phyloP scores from a whole-genome alignment of 306 rosid species.

The Heteromeles arbutifolia region DNA sequence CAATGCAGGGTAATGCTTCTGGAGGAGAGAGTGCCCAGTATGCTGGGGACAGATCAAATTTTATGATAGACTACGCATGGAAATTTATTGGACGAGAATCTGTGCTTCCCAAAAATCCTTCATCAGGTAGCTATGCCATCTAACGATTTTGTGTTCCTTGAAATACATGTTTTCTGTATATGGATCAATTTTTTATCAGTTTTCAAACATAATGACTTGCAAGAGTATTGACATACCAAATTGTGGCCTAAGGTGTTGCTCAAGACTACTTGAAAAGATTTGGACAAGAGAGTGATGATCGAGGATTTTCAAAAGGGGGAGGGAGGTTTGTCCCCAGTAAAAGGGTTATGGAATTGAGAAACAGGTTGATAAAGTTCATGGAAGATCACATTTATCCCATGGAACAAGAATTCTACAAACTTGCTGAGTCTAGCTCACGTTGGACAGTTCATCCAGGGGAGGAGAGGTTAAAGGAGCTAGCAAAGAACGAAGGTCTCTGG shows the following conservation, averaged over 20 bases:
- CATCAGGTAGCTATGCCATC: constrained; percentile 50
- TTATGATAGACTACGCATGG: constrained; percentile 64
- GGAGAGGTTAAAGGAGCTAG: constrained; percentile 81
- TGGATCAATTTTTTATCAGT: not conserved
- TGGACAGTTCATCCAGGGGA: constrained; percentile 93
- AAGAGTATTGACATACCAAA: constrained; percentile 11
- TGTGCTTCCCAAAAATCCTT: constrained; percentile 81
- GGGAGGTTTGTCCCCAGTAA: constrained; percentile 67
- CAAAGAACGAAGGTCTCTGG: constrained; percentile 95
- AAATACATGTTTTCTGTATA: constrained; percentile 13
- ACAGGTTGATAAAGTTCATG: constrained; percentile 69
- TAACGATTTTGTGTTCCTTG: constrained; percentile 13
- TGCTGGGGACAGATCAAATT: constrained; percentile 51
- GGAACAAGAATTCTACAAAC: constrained; percentile 78
- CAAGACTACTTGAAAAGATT: constrained; percentile 25
- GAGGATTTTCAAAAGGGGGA: constrained; percentile 31
- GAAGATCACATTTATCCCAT: constrained; percentile 80
- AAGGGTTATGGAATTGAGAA: constrained; percentile 49
- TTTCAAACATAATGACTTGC: constrained; percentile 15
- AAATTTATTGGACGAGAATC: constrained; percentile 41
- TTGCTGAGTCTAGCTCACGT: constrained; percentile 66
- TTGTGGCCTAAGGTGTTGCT: constrained; percentile 21
- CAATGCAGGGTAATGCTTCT: constrained; percentile 87
- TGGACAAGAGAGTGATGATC: constrained; percentile 35
- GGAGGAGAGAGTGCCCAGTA: constrained; percentile 79